Percentiles rank a stretch among this genome's conserved stretches.
Conservation (phyloP, 2,329 filamentous ascomycete genomes). For the Macroventuria anomochaeta region DNA sequence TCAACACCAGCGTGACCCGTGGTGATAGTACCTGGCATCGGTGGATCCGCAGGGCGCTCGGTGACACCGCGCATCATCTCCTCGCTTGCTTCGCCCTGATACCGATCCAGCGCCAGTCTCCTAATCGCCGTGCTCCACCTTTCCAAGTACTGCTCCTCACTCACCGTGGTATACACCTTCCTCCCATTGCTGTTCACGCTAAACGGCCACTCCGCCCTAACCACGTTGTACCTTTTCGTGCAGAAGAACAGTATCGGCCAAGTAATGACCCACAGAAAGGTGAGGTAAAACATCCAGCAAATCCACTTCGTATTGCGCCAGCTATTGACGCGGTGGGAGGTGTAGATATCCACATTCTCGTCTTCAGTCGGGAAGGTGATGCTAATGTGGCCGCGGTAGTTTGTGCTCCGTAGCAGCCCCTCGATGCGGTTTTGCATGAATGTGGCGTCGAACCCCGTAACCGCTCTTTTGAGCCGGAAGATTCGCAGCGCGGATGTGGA, state of each 20-base stretch:
- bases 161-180: conserved; percentile 59
- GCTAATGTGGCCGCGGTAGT: conserved; percentile 68
- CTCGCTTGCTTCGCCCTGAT: conserved; percentile 63
- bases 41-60: conserved; percentile 54
- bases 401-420: conserved; percentile 66
- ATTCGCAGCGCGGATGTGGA: conserved; percentile 64
- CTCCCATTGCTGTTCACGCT: conserved; percentile 47
- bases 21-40: conserved; percentile 37
- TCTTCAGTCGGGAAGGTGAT: conserved; percentile 67
- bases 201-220: conserved; percentile 66
- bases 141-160: conserved; percentile 65
- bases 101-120: conserved; percentile 64
- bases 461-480: conserved; percentile 51
- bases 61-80: conserved; percentile 40
- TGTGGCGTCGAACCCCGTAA: conserved; percentile 67
- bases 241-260: conserved; percentile 74
- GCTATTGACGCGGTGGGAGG: conserved; percentile 65
- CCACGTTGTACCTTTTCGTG: conserved; percentile 71
- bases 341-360: conserved; percentile 67
- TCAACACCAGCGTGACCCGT: conserved; percentile 43
- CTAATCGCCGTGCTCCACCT: conserved; percentile 67
- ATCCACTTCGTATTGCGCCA: conserved; percentile 71
- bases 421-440: conserved; percentile 61
- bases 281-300: conserved; percentile 68
- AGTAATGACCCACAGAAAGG: conserved; percentile 70